Percentiles rank a stretch among this genome's conserved stretches.
phyloP scores from a whole-genome alignment of 2,329 filamentous ascomycete genomes.

The Fusarium nodosum region DNA sequence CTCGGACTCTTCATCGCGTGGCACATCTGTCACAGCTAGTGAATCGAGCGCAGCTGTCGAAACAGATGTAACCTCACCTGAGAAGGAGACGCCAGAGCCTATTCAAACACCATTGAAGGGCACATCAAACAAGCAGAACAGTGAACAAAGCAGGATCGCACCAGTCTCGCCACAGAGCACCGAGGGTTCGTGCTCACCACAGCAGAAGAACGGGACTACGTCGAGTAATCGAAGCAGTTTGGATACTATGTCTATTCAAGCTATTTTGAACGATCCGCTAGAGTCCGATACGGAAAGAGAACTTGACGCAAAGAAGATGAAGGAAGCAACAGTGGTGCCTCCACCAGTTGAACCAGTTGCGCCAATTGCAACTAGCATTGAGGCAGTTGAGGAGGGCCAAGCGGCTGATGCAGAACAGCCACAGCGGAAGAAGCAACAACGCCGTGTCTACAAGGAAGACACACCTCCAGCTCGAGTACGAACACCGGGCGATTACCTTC shows the following conservation, averaged over 20 bases:
- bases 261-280: slow-evolving; percentile 52
- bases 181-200: slow-evolving; percentile 47
- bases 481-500: slow-evolving; percentile 82
- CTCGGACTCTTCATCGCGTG: slow-evolving; percentile 53
- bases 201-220: slow-evolving; percentile 20
- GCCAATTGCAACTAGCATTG: slow-evolving; percentile 46
- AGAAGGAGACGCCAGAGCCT: slow-evolving; percentile 61
- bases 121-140: slow-evolving; percentile 22
- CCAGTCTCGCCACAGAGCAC: slow-evolving; percentile 54
- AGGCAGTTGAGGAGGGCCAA: slow-evolving; percentile 40
- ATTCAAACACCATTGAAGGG: slow-evolving; percentile 49
- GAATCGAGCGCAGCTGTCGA: slow-evolving; percentile 50
- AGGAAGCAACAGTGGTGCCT: slow-evolving; percentile 21
- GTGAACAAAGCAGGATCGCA: slow-evolving; percentile 27
- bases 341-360: slow-evolving; percentile 36
- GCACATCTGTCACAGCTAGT: slow-evolving; percentile 55
- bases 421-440: slow-evolving; percentile 55
- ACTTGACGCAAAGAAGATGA: slow-evolving; percentile 29
- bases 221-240: slow-evolving; percentile 34
- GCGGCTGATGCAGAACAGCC: slow-evolving; percentile 38
- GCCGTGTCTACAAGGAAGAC: slow-evolving; percentile 53
- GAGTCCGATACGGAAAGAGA: slow-evolving; percentile 37
- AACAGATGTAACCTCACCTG: slow-evolving; percentile 65
- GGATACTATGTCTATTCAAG: slow-evolving; percentile 53
- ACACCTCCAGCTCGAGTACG: slow-evolving; percentile 60